Evolutionary conservation across 2,329 filamentous ascomycete species (phyloP), one percentile per base, ranked within the genome.

Genomic region (Aureobasidium zeae): DNA sequence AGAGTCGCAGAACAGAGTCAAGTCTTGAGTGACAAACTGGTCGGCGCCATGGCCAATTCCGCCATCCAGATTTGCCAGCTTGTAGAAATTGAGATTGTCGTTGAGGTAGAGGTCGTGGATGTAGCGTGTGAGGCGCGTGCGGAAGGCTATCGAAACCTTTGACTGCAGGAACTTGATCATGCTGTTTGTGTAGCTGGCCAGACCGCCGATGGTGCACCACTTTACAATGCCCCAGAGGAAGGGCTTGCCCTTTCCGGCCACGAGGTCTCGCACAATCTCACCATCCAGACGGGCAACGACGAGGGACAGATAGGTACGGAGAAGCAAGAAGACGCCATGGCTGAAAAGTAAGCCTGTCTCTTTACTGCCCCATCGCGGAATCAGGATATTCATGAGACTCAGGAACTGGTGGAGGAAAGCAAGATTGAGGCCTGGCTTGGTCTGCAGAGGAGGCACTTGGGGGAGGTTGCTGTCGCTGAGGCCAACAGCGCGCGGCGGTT

Each of bases 81-180:
- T 96, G 66, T 96, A 98, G 63, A 94, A 98, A 58, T 93, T 94
- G 51, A 94, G 76, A 53, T 91, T 87, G 45, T 93, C 83, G 60
- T 94, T 94, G 12, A 98, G 74, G 57, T 98, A 98, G 7, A 98
- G 69, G 57, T 98, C 91, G 63, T 98, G 91, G 43, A 98, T 94
- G 61, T 98, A 98, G 53, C 91, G 74, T 2, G 91, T 98, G 11
- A 98, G 72, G 9, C 91, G 79, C 4, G 91, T 98, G 30, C 91
- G 81, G 73, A 98, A 98, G 24, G 93, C 89, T 52, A 98, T 98
- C 5, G 89, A 94, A 43, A 98, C 87, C 68, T 98, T 98, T 38
- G 86, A 89, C 64, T 98, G 89, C 50, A 98, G 74, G 65, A 85
- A 98, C 64, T 96, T 96, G 71, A 98, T 98, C 83, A 93, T 95